A percentile compares a stretch with the other conserved stretches of the same genome.
phyloP scores from a whole-genome alignment of 208 protist genomes.

The Vickermania ingenoplastis region DNA sequence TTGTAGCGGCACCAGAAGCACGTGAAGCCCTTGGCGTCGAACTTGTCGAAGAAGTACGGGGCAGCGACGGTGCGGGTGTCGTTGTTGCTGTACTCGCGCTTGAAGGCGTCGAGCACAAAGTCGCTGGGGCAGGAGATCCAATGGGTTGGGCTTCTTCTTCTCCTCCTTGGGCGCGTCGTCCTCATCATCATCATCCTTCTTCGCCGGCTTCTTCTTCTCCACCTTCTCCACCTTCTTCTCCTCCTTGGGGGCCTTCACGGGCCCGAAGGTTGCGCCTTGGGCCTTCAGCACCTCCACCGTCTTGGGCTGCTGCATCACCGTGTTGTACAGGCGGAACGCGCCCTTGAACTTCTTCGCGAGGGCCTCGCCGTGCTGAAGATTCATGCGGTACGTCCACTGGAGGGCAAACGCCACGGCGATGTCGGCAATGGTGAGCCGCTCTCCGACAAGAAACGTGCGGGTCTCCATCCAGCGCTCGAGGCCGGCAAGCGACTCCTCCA shows the following conservation, averaged over 20 bases:
- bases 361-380: slow-evolving; percentile 25
- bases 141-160: slow-evolving; percentile 60
- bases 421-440: slow-evolving; percentile 75
- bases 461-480: slow-evolving; percentile 71
- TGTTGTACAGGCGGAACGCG: slow-evolving; percentile 64
- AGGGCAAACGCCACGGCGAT: slow-evolving; percentile 58
- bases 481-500: slow-evolving; percentile 16
- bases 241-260: slow-evolving; percentile 24
- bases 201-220: no score
- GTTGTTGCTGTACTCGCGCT: slow-evolving; percentile 72
- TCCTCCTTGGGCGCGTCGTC: slow-evolving; percentile 34
- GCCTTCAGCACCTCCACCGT: slow-evolving; percentile 45
- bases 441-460: slow-evolving; percentile 77
- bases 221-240: no score
- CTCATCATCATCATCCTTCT: no score
- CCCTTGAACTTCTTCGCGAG: slow-evolving; percentile 53
- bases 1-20: slow-evolving; percentile 72
- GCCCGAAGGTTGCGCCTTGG: slow-evolving; percentile 32
- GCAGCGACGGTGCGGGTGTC: slow-evolving; percentile 61
- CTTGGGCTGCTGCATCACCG: slow-evolving; percentile 68
- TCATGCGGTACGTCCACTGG: slow-evolving; percentile 42
- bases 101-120: slow-evolving; percentile 67
- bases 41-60: slow-evolving; percentile 62
- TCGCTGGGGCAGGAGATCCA: slow-evolving; percentile 50
- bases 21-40: slow-evolving; percentile 56